Evolutionary conservation across 768 basidiomycete genomes (phyloP).

Genomic region (Sarcomyxa edulis): DNA sequence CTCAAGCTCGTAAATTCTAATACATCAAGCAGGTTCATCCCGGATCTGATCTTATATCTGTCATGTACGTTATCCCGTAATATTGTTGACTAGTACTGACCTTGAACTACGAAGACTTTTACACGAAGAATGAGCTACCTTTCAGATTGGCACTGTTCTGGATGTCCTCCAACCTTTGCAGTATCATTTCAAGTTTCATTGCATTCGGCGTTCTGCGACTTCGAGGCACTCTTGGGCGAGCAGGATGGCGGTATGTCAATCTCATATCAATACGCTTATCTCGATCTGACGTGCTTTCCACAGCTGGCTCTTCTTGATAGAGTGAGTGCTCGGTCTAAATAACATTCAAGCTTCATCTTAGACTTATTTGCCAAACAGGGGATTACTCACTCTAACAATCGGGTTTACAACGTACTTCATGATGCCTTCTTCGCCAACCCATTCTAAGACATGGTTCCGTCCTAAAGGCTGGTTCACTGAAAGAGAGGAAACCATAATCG

Average conservation of each 20-base stretch:
- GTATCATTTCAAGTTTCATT: constrained; percentile 46
- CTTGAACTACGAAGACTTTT: constrained; percentile 43
- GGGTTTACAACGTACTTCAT: constrained; percentile 51
- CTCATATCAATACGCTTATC: constrained; percentile 2
- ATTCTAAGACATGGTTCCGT: constrained; percentile 52
- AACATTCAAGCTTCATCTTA: neutral
- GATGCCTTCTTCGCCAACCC: constrained; percentile 58
- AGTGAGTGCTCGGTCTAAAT: constrained; percentile 21
- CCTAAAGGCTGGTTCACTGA: constrained; percentile 63
- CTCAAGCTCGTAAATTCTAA: neutral
- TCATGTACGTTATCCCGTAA: constrained; percentile 40
- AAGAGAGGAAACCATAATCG: constrained; percentile 55
- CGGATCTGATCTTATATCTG: constrained; percentile 56
- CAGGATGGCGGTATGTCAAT: constrained; percentile 44
- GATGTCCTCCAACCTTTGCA: constrained; percentile 41
- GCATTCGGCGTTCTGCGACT: constrained; percentile 59
- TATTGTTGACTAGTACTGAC: neutral
- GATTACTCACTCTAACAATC: constrained; percentile 44
- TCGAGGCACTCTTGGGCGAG: constrained; percentile 46
- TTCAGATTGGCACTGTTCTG: constrained; percentile 53
- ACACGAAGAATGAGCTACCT: constrained; percentile 55
- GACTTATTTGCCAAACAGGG: no score
- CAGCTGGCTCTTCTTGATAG: constrained; percentile 57
- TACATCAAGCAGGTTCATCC: constrained; percentile 37
- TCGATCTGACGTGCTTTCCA: neutral